These are phyloP conservation scores for Pythium scleroteichum DNA, from an alignment of 352 stramenopile species.

Conservation along the genomic window DNA sequence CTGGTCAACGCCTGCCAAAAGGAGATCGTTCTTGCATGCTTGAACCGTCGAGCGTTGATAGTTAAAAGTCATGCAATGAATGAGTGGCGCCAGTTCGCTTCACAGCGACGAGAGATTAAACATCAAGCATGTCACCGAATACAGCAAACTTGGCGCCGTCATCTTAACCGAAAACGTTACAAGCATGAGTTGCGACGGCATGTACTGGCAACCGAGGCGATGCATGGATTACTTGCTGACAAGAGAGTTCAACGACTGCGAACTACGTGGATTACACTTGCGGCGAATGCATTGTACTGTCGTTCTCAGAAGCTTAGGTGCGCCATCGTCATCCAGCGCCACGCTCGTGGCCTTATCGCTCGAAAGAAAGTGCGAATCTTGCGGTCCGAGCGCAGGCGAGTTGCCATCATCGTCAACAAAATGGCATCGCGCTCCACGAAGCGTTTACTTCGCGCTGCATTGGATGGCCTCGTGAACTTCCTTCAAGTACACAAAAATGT, in stretches of 20 bases:
- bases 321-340: conserved; percentile 53
- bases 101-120: conserved; percentile 6
- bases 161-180: conserved; percentile 23
- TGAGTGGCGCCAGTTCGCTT: conserved; percentile 29
- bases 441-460: conserved; percentile 37
- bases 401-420: conserved; percentile 34
- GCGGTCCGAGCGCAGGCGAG: conserved; percentile 36
- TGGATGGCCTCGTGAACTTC: conserved; percentile 35
- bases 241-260: conserved; percentile 34
- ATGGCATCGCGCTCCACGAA: conserved; percentile 29
- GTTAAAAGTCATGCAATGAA: conserved; percentile 19
- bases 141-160: conserved; percentile 44
- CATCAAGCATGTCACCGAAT: conserved; percentile 30
- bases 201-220: conserved; percentile 45
- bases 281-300: conserved; percentile 50
- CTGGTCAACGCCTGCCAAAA: conserved; percentile 38
- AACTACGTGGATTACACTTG: conserved; percentile 40
- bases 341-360: conserved; percentile 44
- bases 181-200: conserved; percentile 43
- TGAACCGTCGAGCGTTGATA: conserved; percentile 28
- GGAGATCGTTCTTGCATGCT: conserved; percentile 39
- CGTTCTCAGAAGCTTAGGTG: conserved; percentile 45
- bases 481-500: conserved; percentile 36
- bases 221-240: conserved; percentile 47
- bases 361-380: conserved; percentile 36